A percentile compares a stretch with the other conserved stretches of the same genome.
phyloP scores from a whole-genome alignment of 306 rosid genomes.

The Begonia fuchsioides region DNA sequence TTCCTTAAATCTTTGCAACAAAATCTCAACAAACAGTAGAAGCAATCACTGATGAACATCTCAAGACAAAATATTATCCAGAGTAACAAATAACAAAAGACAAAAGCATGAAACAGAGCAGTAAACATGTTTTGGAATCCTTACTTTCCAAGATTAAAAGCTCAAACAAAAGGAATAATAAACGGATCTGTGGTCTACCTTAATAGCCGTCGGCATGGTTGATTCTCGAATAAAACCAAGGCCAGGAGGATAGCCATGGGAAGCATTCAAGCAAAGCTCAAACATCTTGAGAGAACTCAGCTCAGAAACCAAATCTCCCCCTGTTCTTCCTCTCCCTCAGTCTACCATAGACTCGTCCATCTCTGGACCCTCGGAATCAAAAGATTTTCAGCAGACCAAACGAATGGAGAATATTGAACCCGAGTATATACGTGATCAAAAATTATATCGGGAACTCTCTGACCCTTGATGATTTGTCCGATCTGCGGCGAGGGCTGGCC shows the following conservation, averaged over 20 bases:
- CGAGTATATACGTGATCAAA: too few species aligned
- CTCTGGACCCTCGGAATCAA: slow-evolving; percentile 13
- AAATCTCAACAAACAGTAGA: too few species aligned
- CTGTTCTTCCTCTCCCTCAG: slow-evolving; percentile 15
- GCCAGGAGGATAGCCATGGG: slow-evolving; percentile 46
- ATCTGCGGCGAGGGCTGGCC: slow-evolving; percentile 12
- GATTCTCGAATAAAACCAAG: slow-evolving; percentile 39
- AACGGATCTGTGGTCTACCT: slow-evolving; percentile 26
- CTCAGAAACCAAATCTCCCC: slow-evolving; percentile 14
- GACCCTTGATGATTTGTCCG: not conserved
- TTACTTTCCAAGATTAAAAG: too few species aligned
- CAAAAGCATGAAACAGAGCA: too few species aligned
- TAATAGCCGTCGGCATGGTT: slow-evolving; percentile 12
- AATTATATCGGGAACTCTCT: too few species aligned
- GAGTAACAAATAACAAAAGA: too few species aligned
- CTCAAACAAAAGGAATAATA: not conserved
- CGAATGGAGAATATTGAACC: slow-evolving; percentile 12
- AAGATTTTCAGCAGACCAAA: slow-evolving; percentile 9
- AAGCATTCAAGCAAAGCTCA: slow-evolving; percentile 52
- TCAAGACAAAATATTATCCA: too few species aligned
- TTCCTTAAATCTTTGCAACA: too few species aligned
- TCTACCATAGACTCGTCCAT: slow-evolving; percentile 27
- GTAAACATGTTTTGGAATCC: too few species aligned
- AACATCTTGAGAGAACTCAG: slow-evolving; percentile 18
- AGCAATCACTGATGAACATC: too few species aligned